A percentile compares a stretch with the other conserved stretches of the same genome.
Evolutionary conservation across 306 rosid species (phyloP).

Genomic region (Alnus glutinosa): DNA sequence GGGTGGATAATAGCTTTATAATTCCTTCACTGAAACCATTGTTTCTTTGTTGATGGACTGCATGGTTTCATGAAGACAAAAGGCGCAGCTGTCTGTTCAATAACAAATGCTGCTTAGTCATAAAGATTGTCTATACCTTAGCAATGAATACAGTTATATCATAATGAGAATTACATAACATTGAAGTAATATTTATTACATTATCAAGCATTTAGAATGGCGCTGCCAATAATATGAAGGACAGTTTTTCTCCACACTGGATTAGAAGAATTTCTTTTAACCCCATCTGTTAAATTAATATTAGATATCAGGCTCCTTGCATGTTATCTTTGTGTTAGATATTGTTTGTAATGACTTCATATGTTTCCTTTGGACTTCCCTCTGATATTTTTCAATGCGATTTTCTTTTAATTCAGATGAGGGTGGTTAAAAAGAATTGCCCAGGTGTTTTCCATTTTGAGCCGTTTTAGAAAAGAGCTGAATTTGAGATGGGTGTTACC

Average conservation of each 20-base stretch:
- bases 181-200: constrained; percentile 19
- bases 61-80: constrained; percentile 20
- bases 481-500: too few species aligned
- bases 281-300: neutral
- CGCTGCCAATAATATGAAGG: neutral
- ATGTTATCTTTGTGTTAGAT: neutral
- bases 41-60: constrained; percentile 18
- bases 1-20: constrained; percentile 18
- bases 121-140: constrained; percentile 18
- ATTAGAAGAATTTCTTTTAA: too few species aligned
- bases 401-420: too few species aligned
- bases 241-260: neutral
- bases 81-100: neutral
- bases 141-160: constrained; percentile 18
- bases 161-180: constrained; percentile 10
- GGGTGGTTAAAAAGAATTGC: too few species aligned
- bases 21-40: constrained; percentile 15
- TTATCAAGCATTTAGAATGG: neutral
- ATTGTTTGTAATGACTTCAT: too few species aligned
- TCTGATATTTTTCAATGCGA: too few species aligned
- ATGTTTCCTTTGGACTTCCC: too few species aligned
- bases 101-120: constrained; percentile 12
- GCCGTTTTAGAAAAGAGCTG: too few species aligned
- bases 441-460: too few species aligned
- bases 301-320: neutral